A percentile compares a stretch with the other conserved stretches of the same genome.
These are phyloP conservation scores for Podila horticola DNA, from an alignment of 192 early-diverging fungal species.

Conservation along the genomic window DNA sequence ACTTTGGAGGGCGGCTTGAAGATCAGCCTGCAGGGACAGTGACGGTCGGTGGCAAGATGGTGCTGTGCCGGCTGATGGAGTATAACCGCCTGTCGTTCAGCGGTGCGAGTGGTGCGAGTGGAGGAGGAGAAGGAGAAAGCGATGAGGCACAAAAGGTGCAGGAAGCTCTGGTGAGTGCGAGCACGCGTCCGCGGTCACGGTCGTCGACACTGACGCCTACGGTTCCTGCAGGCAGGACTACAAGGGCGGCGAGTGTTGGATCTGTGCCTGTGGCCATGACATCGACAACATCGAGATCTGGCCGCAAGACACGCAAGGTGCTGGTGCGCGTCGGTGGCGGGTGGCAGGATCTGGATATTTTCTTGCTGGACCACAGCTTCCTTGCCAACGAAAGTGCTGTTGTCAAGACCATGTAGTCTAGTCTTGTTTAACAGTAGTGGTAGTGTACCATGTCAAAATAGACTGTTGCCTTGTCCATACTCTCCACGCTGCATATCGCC, in stretches of 20 bases:
- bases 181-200: neutral
- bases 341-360: conserved; percentile 70
- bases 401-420: neutral
- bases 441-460: too few species aligned
- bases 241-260: neutral
- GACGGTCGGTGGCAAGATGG: conserved; percentile 52
- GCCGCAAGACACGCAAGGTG: conserved; percentile 53
- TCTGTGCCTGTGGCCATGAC: neutral
- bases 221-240: neutral
- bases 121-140: too few species aligned
- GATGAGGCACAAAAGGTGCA: conserved; percentile 9
- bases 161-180: conserved; percentile 12
- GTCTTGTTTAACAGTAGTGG: too few species aligned
- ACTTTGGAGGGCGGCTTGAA: conserved; percentile 49
- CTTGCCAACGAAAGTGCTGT: conserved; percentile 6
- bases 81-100: conserved; percentile 19
- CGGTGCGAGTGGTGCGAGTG: neutral
- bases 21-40: conserved; percentile 29
- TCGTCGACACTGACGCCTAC: neutral
- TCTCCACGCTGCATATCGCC: neutral
- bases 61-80: conserved; percentile 60
- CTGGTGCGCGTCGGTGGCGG: conserved; percentile 66
- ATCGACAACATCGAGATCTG: conserved; percentile 1
- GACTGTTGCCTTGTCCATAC: neutral
- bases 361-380: conserved; percentile 56